Evolutionary conservation across 225 moss, liverwort and hornwort species (phyloP).

Genomic region (Physcomitrium patens): DNA sequence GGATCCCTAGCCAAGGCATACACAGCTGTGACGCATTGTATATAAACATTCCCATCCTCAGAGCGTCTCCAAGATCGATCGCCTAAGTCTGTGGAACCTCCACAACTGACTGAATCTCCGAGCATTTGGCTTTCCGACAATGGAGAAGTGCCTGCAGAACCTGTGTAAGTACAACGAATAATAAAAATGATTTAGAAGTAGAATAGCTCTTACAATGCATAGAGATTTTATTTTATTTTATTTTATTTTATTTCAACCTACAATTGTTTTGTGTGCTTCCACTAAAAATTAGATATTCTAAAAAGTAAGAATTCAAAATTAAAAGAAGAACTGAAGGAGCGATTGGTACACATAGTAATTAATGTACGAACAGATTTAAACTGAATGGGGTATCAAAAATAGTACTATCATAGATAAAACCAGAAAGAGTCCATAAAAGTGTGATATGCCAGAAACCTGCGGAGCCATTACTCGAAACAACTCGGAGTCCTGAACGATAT

Average conservation of each 20-base stretch:
- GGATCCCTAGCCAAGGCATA: slow-evolving; percentile 97
- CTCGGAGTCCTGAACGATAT: slow-evolving; percentile 51
- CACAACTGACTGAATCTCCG: slow-evolving; percentile 35
- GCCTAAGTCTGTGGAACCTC: slow-evolving; percentile 49
- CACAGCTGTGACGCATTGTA: slow-evolving; percentile 94
- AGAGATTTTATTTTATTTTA: not conserved
- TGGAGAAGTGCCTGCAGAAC: slow-evolving; percentile 60
- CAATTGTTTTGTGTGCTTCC: not conserved
- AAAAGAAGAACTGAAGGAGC: not conserved
- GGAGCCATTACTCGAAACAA: slow-evolving; percentile 68
- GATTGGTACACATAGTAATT: not conserved
- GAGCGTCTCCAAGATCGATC: slow-evolving; percentile 73
- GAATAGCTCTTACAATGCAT: slow-evolving; percentile 3
- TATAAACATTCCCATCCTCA: slow-evolving; percentile 92
- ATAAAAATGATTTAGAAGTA: slow-evolving; percentile 16
- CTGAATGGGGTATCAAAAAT: slow-evolving; percentile 4
- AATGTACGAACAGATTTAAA: slow-evolving; percentile 8
- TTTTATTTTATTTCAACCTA: no score
- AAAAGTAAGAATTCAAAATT: not conserved
- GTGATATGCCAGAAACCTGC: slow-evolving; percentile 42
- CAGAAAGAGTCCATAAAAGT: slow-evolving; percentile 3
- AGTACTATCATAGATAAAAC: slow-evolving; percentile 7
- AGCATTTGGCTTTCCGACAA: slow-evolving; percentile 43
- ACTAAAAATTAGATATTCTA: not conserved
- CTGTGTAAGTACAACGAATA: slow-evolving; percentile 28